phyloP scores from a whole-genome alignment of 2,329 filamentous ascomycete species.

The Monilinia vaccinii-corymbosi region DNA sequence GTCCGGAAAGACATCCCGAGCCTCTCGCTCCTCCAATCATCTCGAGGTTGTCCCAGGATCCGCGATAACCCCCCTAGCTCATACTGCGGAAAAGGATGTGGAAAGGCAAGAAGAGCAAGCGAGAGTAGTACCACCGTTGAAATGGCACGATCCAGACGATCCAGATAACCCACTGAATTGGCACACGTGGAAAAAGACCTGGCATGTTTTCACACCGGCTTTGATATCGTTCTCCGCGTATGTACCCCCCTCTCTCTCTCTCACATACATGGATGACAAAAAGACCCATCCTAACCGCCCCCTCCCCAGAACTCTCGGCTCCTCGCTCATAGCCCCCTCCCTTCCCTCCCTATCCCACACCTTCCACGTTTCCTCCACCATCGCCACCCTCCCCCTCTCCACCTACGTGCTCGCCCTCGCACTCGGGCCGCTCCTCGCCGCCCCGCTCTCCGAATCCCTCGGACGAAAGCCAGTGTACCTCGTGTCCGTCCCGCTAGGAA shows the following conservation, averaged over 20 bases:
- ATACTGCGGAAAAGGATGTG: background rate
- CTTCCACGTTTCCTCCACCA: background rate
- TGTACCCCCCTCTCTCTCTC: background rate
- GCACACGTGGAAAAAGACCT: conserved; percentile 10
- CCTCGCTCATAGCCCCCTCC: background rate
- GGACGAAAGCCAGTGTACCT: conserved; percentile 38
- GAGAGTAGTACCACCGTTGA: background rate
- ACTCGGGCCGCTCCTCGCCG: conserved; percentile 50
- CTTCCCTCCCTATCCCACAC: background rate
- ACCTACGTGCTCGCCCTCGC: conserved; percentile 51
- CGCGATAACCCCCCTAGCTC: background rate
- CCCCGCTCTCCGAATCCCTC: conserved; percentile 51
- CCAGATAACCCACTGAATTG: conserved; percentile 17
- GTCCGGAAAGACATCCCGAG: background rate
- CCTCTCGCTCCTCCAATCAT: background rate
- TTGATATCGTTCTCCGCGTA: background rate
- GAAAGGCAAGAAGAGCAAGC: background rate
- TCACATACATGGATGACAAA: background rate
- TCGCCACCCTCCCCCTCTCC: conserved; percentile 8
- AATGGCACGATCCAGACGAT: conserved; percentile 11
- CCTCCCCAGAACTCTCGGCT: background rate
- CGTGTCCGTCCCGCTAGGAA: conserved; percentile 38
- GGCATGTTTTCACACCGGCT: background rate
- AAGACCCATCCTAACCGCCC: background rate
- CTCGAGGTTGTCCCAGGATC: background rate